Evolutionary conservation across 768 basidiomycete genomes (phyloP).

Genomic region (Mycena vulgaris): DNA sequence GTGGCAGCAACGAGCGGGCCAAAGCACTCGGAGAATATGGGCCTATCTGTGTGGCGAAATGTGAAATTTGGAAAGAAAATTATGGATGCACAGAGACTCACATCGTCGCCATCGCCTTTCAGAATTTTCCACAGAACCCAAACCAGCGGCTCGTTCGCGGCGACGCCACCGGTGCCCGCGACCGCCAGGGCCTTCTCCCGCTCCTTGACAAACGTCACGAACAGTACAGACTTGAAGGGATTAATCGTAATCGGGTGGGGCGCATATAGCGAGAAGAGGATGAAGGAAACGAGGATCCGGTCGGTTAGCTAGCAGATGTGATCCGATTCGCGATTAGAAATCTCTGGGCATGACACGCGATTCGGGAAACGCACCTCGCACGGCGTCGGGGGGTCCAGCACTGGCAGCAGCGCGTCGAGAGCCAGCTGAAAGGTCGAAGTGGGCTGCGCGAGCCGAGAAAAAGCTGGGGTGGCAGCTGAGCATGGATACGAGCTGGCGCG

Average conservation of each 20-base stretch:
- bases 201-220: conserved; percentile 78
- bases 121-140: conserved; percentile 93
- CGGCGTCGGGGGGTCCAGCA: conserved; percentile 69
- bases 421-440: conserved; percentile 87
- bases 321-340: conserved; percentile 20
- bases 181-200: conserved; percentile 70
- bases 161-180: conserved; percentile 64
- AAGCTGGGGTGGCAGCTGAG: conserved; percentile 83
- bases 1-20: conserved; percentile 79
- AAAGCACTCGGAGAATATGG: conserved; percentile 85
- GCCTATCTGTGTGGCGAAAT: conserved; percentile 72
- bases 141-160: conserved; percentile 82
- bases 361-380: conserved; percentile 63
- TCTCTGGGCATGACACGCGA: not conserved
- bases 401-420: conserved; percentile 84
- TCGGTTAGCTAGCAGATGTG: conserved; percentile 68
- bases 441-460: conserved; percentile 81
- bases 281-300: conserved; percentile 86
- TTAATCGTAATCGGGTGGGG: conserved; percentile 86
- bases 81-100: conserved; percentile 51
- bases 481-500: conserved; percentile 80
- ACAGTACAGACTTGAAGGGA: conserved; percentile 84
- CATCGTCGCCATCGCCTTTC: conserved; percentile 87
- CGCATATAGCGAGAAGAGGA: conserved; percentile 85
- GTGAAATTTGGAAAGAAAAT: not conserved